Evolutionary conservation across 2,329 filamentous ascomycete genomes (phyloP).

Genomic region (Trichoderma atrobrunneum): DNA sequence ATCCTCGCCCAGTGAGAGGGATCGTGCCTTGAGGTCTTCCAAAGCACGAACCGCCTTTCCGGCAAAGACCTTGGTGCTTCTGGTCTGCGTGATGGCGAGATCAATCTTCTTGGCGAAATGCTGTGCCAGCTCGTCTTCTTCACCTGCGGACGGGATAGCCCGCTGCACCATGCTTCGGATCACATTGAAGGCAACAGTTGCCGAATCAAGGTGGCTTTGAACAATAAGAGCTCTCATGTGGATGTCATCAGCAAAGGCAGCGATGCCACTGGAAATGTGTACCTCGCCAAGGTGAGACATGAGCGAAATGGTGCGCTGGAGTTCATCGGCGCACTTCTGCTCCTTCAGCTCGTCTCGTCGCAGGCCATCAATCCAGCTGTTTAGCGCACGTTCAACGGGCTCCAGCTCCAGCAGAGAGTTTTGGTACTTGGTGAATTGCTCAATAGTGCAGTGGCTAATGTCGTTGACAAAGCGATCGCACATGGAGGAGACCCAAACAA

Average conservation of each 20-base stretch:
- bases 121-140: slow-evolving; percentile 63
- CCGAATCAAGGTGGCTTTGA: slow-evolving; percentile 78
- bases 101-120: slow-evolving; percentile 71
- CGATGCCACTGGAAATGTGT: slow-evolving; percentile 66
- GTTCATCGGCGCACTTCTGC: slow-evolving; percentile 73
- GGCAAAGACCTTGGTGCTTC: slow-evolving; percentile 79
- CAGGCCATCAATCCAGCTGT: slow-evolving; percentile 81
- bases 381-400: slow-evolving; percentile 84
- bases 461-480: slow-evolving; percentile 80
- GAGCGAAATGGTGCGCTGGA: slow-evolving; percentile 80
- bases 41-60: slow-evolving; percentile 75
- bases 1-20: slow-evolving; percentile 68
- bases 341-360: slow-evolving; percentile 84
- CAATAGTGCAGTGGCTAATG: slow-evolving; percentile 73
- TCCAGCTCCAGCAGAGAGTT: slow-evolving; percentile 83
- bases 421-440: slow-evolving; percentile 75
- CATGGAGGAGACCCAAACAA: slow-evolving; percentile 79
- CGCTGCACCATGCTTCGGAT: slow-evolving; percentile 65
- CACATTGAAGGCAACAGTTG: slow-evolving; percentile 64
- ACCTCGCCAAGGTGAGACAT: slow-evolving; percentile 84
- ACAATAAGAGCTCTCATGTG: slow-evolving; percentile 74
- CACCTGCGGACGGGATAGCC: slow-evolving; percentile 48
- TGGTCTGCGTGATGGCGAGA: slow-evolving; percentile 67
- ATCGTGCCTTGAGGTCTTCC: slow-evolving; percentile 73
- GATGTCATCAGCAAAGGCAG: slow-evolving; percentile 73